Evolutionary conservation across 495 filamentous ascomycete genomes (phyloP).

Genomic region (Parathielavia hyrcaniae): DNA sequence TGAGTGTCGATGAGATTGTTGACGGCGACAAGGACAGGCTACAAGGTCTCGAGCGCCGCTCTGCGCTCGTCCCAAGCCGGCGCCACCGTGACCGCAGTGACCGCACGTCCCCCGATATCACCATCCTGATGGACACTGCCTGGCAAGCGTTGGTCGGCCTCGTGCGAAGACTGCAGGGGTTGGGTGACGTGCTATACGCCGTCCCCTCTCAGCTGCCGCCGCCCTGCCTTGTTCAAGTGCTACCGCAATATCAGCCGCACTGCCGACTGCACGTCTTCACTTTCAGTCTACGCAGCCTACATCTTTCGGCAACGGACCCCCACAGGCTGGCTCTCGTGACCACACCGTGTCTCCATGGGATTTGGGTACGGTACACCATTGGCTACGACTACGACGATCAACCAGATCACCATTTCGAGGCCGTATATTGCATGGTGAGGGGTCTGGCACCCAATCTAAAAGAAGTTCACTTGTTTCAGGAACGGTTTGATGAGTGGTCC

Average conservation of each 20-base stretch:
- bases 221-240: background rate
- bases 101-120: background rate
- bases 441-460: background rate
- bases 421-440: background rate
- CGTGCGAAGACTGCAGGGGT: background rate
- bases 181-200: background rate
- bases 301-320: background rate
- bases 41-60: background rate
- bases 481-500: background rate
- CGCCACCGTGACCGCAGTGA: too few relatives aligned
- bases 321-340: background rate
- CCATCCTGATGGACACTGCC: background rate
- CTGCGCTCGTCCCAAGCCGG: background rate
- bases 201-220: background rate
- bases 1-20: background rate
- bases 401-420: background rate
- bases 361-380: background rate
- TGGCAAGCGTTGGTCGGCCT: background rate
- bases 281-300: background rate
- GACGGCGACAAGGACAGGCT: conserved; percentile 7
- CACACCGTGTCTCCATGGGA: background rate
- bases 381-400: background rate
- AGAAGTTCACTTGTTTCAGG: background rate
- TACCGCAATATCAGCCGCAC: background rate
- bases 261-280: background rate